Conservation (phyloP, 768 basidiomycete genomes). For the Pulveroboletus sp. region DNA sequence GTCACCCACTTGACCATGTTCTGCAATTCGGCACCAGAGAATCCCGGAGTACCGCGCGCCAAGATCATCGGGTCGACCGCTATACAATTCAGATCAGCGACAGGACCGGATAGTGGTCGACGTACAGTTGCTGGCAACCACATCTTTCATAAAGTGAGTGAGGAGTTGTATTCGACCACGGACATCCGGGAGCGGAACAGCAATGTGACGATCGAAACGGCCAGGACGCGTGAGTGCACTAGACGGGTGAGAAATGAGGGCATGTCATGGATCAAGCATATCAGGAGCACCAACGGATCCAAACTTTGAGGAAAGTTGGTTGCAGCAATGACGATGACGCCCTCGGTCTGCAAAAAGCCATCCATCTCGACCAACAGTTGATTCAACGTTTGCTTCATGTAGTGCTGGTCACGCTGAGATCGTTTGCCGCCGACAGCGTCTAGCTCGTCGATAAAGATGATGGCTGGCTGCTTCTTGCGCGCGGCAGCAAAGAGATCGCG, state of each 20-base stretch:
- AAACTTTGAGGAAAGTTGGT: slow-evolving; percentile 96
- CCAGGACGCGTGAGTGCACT: slow-evolving; percentile 96
- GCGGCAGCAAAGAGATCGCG: slow-evolving; percentile 93
- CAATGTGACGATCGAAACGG: slow-evolving; percentile 91
- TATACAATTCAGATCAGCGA: slow-evolving; percentile 17
- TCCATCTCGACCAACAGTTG: slow-evolving; percentile 97
- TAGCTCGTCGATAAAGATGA: slow-evolving; percentile 97
- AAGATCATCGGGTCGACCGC: slow-evolving; percentile 85
- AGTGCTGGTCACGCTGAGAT: slow-evolving; percentile 78
- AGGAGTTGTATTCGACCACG: slow-evolving; percentile 93
- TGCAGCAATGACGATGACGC: slow-evolving; percentile 93
- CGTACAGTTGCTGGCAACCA: slow-evolving; percentile 59
- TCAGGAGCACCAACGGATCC: slow-evolving; percentile 63
- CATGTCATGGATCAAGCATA: background rate
- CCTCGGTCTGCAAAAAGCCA: slow-evolving; percentile 91
- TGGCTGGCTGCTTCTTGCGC: slow-evolving; percentile 91
- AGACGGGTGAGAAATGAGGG: slow-evolving; percentile 15
- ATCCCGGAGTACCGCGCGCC: slow-evolving; percentile 92
- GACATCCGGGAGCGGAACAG: slow-evolving; percentile 93
- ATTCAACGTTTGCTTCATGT: slow-evolving; percentile 93
- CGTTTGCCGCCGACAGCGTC: slow-evolving; percentile 93
- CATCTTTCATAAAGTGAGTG: slow-evolving; percentile 84
- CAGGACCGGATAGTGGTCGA: background rate
- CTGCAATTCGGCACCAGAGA: slow-evolving; percentile 95
- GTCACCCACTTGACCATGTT: slow-evolving; percentile 88